A percentile compares a stretch with the other conserved stretches of the same genome.
These are phyloP conservation scores for Kwoniella heveanensis DNA, from an alignment of 768 basidiomycete genomes.

Conservation along the genomic window DNA sequence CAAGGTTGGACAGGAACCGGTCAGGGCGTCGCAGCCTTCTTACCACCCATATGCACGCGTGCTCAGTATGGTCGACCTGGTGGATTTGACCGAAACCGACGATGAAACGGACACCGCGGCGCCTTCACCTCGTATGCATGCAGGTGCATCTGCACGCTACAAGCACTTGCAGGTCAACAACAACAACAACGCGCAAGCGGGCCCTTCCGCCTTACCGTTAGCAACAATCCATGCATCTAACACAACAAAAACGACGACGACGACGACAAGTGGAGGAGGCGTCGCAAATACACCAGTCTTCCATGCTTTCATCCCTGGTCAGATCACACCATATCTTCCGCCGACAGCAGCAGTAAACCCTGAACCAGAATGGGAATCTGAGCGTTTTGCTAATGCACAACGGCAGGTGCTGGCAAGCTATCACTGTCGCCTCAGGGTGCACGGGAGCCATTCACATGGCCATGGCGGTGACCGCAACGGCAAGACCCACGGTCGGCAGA, in stretches of 20 bases:
- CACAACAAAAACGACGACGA: neutral
- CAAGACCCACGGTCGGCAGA: neutral
- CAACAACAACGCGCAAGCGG: neutral
- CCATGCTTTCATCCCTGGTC: neutral
- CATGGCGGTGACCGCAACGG: too few species aligned
- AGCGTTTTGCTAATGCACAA: neutral
- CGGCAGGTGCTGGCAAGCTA: neutral
- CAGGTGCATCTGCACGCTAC: neutral
- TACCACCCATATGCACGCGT: neutral
- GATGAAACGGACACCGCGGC: too few species aligned
- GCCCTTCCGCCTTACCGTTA: neutral
- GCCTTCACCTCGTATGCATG: neutral
- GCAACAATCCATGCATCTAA: neutral
- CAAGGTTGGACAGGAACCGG: neutral
- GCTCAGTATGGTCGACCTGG: neutral
- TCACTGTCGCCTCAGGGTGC: neutral
- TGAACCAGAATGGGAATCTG: neutral
- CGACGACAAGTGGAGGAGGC: neutral
- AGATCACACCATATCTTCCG: neutral
- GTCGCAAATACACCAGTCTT: neutral
- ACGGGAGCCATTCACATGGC: neutral
- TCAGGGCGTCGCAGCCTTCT: neutral
- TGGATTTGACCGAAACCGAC: neutral
- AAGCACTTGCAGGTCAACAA: too few species aligned
- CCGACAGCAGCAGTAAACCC: neutral